Conservation (phyloP, 202 grass and related monocot genomes). For the Zoysia matrella region DNA sequence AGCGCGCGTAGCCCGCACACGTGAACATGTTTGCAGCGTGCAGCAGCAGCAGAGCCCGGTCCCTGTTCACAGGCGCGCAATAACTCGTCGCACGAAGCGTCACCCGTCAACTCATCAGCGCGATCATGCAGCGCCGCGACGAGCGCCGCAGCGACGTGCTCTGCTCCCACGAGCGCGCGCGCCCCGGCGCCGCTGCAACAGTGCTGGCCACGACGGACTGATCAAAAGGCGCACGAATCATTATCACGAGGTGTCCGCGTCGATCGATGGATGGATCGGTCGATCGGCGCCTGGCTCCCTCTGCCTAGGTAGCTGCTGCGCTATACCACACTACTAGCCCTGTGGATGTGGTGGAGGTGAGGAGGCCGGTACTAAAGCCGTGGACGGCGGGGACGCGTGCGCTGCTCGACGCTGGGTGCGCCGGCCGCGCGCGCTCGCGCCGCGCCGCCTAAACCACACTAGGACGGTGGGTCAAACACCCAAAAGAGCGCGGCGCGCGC, state of each 20-base stretch:
- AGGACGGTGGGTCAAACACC: neutral
- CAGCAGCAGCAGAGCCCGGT: no score
- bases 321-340: no score
- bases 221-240: neutral
- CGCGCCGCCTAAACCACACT: no score
- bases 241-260: neutral
- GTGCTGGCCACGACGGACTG: neutral
- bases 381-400: constrained; percentile 23
- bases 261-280: neutral
- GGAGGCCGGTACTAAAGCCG: constrained; percentile 16
- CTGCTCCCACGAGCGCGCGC: no score
- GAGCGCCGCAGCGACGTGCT: no score
- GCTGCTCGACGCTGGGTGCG: constrained; percentile 29
- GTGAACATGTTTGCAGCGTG: no score
- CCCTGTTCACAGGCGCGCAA: neutral
- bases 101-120: neutral
- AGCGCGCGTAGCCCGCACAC: no score
- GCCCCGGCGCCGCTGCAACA: neutral
- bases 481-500: no score
- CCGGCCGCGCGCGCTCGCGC: neutral
- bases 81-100: neutral
- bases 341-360: no score
- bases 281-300: neutral
- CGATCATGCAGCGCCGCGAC: neutral
- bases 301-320: no score